These are phyloP conservation scores for Cutaneotrichosporon sp. DNA, from an alignment of 1,284 basidiomycete genomes.

Conservation along the genomic window DNA sequence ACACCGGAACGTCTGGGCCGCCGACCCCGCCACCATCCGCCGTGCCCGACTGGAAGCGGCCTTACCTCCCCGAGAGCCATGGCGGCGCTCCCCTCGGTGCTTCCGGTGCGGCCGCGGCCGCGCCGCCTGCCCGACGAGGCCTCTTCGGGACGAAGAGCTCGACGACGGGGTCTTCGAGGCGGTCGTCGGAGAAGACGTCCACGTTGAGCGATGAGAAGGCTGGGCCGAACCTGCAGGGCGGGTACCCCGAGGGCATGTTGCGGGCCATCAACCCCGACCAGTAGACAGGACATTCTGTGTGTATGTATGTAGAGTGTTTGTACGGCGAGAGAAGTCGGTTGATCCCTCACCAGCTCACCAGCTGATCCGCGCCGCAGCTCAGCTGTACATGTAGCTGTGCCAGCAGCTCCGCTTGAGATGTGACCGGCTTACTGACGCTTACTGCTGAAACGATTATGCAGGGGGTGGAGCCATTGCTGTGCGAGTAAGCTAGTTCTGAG, in stretches of 20 bases:
- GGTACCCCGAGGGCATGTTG: constrained; percentile 1
- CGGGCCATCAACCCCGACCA: not conserved
- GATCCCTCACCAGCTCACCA: too few relatives aligned
- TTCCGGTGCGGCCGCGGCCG: not conserved
- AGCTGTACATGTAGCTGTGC: too few relatives aligned
- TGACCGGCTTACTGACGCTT: too few relatives aligned
- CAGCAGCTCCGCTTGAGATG: too few relatives aligned
- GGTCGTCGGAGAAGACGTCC: not conserved
- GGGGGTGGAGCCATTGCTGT: too few relatives aligned
- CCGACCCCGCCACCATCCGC: not conserved
- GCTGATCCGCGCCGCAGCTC: too few relatives aligned
- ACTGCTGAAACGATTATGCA: too few relatives aligned
- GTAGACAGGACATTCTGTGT: not conserved
- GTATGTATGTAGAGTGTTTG: not conserved
- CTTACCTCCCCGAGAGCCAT: not conserved
- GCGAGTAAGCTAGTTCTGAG: too few relatives aligned
- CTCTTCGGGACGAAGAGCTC: not conserved
- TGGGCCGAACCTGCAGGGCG: not conserved
- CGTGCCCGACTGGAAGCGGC: not conserved
- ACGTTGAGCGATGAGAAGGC: not conserved
- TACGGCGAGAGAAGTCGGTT: too few relatives aligned
- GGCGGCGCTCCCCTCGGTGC: not conserved
- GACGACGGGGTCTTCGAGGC: not conserved
- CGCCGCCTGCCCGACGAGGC: not conserved
- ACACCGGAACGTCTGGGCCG: not conserved